These are phyloP conservation scores for Penicillium sp. DNA, from an alignment of 2,329 filamentous ascomycete genomes.

Conservation along the genomic window DNA sequence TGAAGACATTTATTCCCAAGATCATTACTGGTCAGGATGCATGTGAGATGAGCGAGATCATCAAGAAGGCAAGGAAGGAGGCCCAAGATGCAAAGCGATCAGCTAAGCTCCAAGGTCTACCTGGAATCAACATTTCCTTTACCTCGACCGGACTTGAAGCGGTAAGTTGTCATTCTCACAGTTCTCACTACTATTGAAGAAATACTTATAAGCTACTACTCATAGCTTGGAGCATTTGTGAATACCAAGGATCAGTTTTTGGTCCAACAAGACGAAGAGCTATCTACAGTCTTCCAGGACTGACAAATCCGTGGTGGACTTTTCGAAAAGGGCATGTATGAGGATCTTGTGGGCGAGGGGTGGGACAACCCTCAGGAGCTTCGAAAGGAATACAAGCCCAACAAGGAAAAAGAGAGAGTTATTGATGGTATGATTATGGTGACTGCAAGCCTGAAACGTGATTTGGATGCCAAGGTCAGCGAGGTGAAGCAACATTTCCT, in stretches of 20 bases:
- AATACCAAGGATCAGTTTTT: background rate
- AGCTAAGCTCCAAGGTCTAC: background rate
- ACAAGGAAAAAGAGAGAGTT: background rate
- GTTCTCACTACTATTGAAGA: too few relatives aligned
- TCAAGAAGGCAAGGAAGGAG: background rate
- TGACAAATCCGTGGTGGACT: slow-evolving; percentile 1
- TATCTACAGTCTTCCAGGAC: background rate
- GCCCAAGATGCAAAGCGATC: background rate
- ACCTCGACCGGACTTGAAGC: slow-evolving; percentile 7
- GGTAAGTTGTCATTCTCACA: background rate
- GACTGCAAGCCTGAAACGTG: background rate
- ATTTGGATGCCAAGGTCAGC: background rate
- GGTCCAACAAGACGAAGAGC: background rate
- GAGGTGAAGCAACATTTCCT: slow-evolving; percentile 4
- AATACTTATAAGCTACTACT: background rate
- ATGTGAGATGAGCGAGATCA: background rate
- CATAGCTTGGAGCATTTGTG: slow-evolving; percentile 3
- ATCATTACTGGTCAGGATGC: slow-evolving; percentile 13
- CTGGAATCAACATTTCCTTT: slow-evolving; percentile 10
- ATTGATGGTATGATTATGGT: slow-evolving; percentile 7
- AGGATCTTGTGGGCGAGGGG: slow-evolving; percentile 12
- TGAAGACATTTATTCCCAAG: slow-evolving; percentile 6
- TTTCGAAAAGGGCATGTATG: slow-evolving; percentile 15
- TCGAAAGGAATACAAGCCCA: background rate
- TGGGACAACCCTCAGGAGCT: slow-evolving; percentile 13